Evolutionary conservation across 192 early-diverging fungal species (phyloP).

Genomic region (Coemansia sp.): DNA sequence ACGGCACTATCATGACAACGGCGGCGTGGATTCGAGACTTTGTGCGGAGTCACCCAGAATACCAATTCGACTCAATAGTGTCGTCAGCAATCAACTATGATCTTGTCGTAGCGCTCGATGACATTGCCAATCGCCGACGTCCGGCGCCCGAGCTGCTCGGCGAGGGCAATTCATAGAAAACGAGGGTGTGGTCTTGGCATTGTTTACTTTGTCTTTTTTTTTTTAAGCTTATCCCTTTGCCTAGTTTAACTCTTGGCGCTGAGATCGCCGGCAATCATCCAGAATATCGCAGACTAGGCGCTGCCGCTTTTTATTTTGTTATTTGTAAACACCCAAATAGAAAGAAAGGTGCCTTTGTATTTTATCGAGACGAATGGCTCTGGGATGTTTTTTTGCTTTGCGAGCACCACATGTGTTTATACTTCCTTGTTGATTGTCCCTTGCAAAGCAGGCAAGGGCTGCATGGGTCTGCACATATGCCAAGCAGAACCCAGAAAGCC

Average conservation of each 20-base stretch:
- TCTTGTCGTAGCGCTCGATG: slow-evolving; percentile 58
- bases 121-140: slow-evolving; percentile 37
- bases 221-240: background rate
- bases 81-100: slow-evolving; percentile 83
- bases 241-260: background rate
- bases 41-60: slow-evolving; percentile 80
- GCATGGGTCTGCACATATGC: background rate
- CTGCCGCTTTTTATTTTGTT: background rate
- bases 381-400: background rate
- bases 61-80: slow-evolving; percentile 88
- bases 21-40: slow-evolving; percentile 91
- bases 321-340: background rate
- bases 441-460: background rate
- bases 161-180: slow-evolving; percentile 4
- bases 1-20: slow-evolving; percentile 79
- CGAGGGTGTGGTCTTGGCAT: background rate
- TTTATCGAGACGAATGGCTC: background rate
- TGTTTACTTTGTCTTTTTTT: background rate
- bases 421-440: background rate
- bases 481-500: background rate
- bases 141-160: slow-evolving; percentile 48
- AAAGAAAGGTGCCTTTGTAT: background rate
- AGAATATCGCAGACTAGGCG: background rate
- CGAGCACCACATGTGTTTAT: background rate
- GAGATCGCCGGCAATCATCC: background rate